These are phyloP conservation scores for Aurantiochytrium sp. DNA, from an alignment of 108 stramenopile species.

Conservation along the genomic window DNA sequence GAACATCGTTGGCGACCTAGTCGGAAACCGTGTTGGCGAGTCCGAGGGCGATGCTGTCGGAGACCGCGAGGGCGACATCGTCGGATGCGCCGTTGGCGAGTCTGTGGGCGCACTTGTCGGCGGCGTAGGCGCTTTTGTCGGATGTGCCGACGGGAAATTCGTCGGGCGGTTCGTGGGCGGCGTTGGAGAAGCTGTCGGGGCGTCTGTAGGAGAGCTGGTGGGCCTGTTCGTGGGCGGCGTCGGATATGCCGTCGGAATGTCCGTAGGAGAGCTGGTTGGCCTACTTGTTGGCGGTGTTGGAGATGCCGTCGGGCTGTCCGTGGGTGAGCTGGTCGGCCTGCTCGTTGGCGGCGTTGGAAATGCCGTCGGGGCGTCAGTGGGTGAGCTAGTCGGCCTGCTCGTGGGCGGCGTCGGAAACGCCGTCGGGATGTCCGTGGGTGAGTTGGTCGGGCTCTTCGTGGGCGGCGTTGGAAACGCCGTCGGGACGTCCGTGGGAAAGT, in stretches of 20 bases:
- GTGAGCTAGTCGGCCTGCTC: background rate
- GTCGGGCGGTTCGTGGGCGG: background rate
- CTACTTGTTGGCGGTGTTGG: background rate
- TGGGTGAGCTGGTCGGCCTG: background rate
- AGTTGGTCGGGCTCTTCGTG: background rate
- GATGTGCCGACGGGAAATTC: background rate
- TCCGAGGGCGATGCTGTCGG: background rate
- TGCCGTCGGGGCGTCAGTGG: background rate
- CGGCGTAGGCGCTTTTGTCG: background rate
- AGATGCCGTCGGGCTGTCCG: background rate
- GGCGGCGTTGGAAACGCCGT: background rate
- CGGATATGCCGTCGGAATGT: background rate
- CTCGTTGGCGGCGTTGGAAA: background rate
- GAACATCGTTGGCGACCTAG: background rate
- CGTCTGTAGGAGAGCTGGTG: background rate
- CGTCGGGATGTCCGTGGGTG: background rate
- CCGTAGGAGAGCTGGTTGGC: background rate
- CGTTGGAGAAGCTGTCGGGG: background rate
- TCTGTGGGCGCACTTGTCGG: background rate
- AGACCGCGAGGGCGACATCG: background rate
- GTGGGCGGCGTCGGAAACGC: background rate
- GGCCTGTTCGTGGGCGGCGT: background rate
- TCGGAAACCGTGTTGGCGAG: background rate
- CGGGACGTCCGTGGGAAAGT: background rate
- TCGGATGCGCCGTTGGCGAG: background rate